A percentile compares a stretch with the other conserved stretches of the same genome.
Conservation (phyloP, 2,329 filamentous ascomycete species). For the Zymoseptoria crescenta region DNA sequence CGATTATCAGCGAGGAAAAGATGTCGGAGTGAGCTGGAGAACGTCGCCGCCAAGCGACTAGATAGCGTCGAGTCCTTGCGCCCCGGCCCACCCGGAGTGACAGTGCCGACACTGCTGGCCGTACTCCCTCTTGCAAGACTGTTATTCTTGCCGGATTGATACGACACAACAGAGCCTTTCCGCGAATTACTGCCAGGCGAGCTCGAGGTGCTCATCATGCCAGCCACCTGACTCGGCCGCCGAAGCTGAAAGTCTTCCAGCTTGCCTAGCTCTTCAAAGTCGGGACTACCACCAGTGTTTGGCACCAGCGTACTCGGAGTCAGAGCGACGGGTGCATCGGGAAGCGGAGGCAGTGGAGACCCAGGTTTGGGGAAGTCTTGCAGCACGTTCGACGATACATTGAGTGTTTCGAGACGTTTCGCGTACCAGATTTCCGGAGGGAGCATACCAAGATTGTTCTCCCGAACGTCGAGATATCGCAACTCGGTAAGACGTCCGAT, state of each 20-base stretch:
- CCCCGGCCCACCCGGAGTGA: conserved; percentile 46
- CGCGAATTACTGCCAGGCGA: conserved; percentile 39
- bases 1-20: conserved; percentile 89
- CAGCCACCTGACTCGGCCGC: conserved; percentile 75
- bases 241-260: conserved; percentile 57
- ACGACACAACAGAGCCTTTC: conserved; percentile 78
- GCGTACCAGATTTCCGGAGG: conserved; percentile 97
- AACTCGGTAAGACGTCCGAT: conserved; percentile 83
- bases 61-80: conserved; percentile 88
- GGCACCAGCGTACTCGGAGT: conserved; percentile 33
- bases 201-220: conserved; percentile 55
- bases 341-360: conserved; percentile 47
- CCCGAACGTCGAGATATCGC: conserved; percentile 75
- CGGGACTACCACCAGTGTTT: conserved; percentile 51
- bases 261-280: conserved; percentile 67
- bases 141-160: conserved; percentile 58
- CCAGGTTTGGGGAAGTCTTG: conserved; percentile 81
- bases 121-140: conserved; percentile 68
- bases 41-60: conserved; percentile 72
- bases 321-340: conserved; percentile 33
- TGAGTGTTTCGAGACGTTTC: conserved; percentile 79
- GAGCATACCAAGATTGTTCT: conserved; percentile 84
- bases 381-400: conserved; percentile 90
- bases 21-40: conserved; percentile 75
- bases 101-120: conserved; percentile 51